phyloP scores from a whole-genome alignment of 208 protist species.

The Tritrichomonas foetus region DNA sequence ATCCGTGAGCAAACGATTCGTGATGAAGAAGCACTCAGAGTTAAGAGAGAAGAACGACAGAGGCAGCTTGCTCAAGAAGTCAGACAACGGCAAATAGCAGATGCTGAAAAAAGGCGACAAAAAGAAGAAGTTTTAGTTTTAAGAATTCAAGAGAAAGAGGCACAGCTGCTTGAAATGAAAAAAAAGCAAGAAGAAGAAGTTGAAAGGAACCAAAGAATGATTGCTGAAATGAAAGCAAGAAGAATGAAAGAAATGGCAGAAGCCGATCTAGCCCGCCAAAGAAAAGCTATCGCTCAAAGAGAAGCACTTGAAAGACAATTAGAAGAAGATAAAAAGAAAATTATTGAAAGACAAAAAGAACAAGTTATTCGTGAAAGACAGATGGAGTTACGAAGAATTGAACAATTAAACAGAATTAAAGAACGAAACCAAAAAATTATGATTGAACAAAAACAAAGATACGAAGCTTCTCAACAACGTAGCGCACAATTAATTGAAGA shows the following conservation, averaged over 20 bases:
- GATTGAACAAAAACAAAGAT: neutral
- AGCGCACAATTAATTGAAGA: neutral
- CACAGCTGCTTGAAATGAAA: neutral
- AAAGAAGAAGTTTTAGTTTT: neutral
- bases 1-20: neutral
- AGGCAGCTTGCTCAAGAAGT: neutral
- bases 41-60: neutral
- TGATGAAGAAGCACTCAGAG: neutral
- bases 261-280: neutral
- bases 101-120: neutral
- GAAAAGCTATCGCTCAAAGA: neutral
- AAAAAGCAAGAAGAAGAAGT: neutral
- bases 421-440: neutral
- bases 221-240: neutral
- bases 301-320: neutral
- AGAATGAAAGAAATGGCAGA: neutral
- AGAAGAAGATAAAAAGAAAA: slow-evolving; percentile 3
- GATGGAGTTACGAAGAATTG: neutral
- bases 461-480: neutral
- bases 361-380: neutral
- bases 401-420: neutral
- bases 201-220: neutral
- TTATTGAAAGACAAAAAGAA: neutral
- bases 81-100: neutral
- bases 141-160: neutral